phyloP scores from a whole-genome alignment of 164 flowering plant genomes.

The Vitis riparia region DNA sequence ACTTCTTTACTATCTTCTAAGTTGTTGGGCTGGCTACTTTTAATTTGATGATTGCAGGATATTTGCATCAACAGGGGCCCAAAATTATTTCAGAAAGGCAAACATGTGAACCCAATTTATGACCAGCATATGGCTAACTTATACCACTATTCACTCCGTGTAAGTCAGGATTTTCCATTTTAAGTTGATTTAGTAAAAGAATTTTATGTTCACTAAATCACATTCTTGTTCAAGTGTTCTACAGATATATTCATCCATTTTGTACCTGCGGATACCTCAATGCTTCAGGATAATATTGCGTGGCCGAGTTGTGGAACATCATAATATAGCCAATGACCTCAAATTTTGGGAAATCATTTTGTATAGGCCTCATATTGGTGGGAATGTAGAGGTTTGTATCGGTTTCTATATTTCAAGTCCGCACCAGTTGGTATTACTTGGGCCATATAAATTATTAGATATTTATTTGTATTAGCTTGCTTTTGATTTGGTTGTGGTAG shows the following conservation, averaged over 20 bases:
- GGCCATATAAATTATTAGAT: no score
- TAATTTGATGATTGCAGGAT: constrained; percentile 53
- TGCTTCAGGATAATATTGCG: constrained; percentile 69
- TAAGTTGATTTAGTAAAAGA: not conserved
- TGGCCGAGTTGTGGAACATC: constrained; percentile 70
- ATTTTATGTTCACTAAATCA: not conserved
- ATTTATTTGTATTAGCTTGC: no score
- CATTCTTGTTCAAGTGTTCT: constrained; percentile 4
- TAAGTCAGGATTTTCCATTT: constrained; percentile 29
- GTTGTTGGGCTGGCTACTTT: not conserved
- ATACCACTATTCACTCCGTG: constrained; percentile 77
- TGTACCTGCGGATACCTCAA: constrained; percentile 72
- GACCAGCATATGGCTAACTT: constrained; percentile 76
- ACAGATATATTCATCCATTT: constrained; percentile 81
- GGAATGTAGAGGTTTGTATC: constrained; percentile 38
- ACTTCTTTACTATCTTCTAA: not conserved
- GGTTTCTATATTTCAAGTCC: no score
- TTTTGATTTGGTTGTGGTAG: no score
- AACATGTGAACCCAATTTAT: constrained; percentile 26
- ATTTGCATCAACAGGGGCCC: constrained; percentile 52
- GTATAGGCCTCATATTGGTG: constrained; percentile 75
- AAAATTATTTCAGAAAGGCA: constrained; percentile 17
- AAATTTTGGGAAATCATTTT: constrained; percentile 63
- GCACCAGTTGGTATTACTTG: no score
- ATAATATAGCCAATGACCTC: constrained; percentile 76